Conservation (phyloP, 1,284 basidiomycete species). For the Microbotryum intermedium region DNA sequence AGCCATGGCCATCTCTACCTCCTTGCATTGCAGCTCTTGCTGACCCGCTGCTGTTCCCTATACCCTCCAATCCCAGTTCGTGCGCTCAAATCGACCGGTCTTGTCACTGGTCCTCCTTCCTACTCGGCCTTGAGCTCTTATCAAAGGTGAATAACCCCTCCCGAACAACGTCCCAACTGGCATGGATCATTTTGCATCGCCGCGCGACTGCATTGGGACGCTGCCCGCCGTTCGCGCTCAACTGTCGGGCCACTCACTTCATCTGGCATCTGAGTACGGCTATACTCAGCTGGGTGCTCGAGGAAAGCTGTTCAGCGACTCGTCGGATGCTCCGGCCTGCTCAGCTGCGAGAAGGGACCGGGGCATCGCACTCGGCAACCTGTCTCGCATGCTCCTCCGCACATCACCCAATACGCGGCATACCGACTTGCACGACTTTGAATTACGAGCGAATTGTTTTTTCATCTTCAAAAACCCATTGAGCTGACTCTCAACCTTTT, state of each 20-base stretch:
- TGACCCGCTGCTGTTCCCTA: no score
- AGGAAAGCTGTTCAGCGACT: no score
- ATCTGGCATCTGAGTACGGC: not conserved
- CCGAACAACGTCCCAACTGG: not conserved
- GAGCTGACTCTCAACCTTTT: not conserved
- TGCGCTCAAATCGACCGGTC: slow-evolving; percentile 83
- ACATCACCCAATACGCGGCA: not conserved
- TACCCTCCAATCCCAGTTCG: slow-evolving; percentile 64
- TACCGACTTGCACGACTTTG: not conserved
- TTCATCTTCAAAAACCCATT: not conserved
- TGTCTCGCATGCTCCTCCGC: not conserved
- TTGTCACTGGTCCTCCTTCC: slow-evolving; percentile 70
- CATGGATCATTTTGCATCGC: not conserved
- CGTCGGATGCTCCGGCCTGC: not conserved
- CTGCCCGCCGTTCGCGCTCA: not conserved
- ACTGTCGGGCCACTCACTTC: not conserved
- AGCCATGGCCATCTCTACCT: no score
- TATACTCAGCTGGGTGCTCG: not conserved
- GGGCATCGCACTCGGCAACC: not conserved
- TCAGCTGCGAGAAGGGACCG: not conserved
- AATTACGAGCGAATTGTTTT: not conserved
- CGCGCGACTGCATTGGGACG: not conserved
- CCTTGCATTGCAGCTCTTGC: no score
- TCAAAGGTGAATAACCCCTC: slow-evolving; percentile 42
- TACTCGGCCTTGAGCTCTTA: slow-evolving; percentile 64